Conservation (phyloP, 331 rosid species). For the Cydonia oblonga region DNA sequence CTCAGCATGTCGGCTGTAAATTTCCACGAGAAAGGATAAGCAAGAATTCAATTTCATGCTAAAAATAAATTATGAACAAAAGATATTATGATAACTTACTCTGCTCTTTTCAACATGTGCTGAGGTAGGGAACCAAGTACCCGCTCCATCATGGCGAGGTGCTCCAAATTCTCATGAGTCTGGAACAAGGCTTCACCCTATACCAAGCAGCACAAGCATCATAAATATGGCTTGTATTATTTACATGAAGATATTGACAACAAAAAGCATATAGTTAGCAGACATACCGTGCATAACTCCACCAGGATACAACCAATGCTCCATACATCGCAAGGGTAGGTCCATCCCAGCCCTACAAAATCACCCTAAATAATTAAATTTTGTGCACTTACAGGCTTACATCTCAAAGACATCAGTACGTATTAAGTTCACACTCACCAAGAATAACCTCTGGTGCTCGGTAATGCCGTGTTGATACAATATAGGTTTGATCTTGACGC, state of each 20-base stretch:
- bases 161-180: slow-evolving; percentile 93
- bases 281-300: slow-evolving; percentile 69
- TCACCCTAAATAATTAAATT: neutral
- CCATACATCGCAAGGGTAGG: slow-evolving; percentile 89
- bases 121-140: slow-evolving; percentile 67
- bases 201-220: neutral
- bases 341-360: slow-evolving; percentile 78
- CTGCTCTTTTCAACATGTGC: slow-evolving; percentile 56
- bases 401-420: neutral
- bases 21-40: neutral
- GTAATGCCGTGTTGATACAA: neutral
- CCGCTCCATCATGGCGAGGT: slow-evolving; percentile 97
- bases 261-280: neutral
- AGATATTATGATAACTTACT: slow-evolving; percentile 34
- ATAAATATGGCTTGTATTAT: neutral
- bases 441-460: neutral
- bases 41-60: neutral
- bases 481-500: neutral
- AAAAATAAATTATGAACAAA: neutral
- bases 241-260: neutral
- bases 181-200: slow-evolving; percentile 96
- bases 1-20: slow-evolving; percentile 68
- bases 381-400: neutral
- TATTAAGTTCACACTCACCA: neutral
- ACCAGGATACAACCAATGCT: slow-evolving; percentile 97